Conservation (phyloP, 1,284 basidiomycete genomes). For the Pseudozyma sp. region DNA sequence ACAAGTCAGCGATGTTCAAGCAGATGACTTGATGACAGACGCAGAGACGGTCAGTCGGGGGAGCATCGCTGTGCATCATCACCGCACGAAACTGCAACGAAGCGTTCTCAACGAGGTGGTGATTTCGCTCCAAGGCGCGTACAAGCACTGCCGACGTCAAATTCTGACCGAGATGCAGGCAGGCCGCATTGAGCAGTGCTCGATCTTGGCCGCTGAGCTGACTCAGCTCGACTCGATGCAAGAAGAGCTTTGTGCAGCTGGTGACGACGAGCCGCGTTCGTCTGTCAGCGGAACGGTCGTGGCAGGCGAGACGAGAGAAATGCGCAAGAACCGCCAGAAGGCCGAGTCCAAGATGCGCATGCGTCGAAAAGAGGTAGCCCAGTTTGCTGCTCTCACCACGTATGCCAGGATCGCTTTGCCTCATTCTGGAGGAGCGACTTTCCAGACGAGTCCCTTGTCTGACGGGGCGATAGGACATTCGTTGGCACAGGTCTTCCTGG, state of each 20-base stretch:
- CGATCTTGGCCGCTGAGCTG: background rate
- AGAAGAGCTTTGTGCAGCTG: background rate
- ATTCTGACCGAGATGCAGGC: background rate
- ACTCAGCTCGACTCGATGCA: background rate
- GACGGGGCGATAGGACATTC: conserved; percentile 2
- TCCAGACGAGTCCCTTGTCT: background rate
- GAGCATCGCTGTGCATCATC: conserved; percentile 26
- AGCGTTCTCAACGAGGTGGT: conserved; percentile 25
- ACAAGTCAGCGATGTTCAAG: background rate
- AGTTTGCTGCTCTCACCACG: conserved; percentile 17
- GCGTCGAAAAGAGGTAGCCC: conserved; percentile 22
- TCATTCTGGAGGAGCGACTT: background rate
- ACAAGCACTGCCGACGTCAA: conserved; percentile 28
- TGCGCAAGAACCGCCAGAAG: conserved; percentile 34
- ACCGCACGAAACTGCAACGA: conserved; percentile 30
- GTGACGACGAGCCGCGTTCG: background rate
- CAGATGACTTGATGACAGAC: conserved; percentile 3
- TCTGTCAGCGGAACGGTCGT: background rate
- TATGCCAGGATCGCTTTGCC: conserved; percentile 9
- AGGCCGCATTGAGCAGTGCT: background rate
- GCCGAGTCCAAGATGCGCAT: conserved; percentile 36
- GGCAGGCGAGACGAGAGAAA: conserved; percentile 26
- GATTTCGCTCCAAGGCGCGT: conserved; percentile 16
- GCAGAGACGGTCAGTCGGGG: background rate
- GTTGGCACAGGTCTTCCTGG: conserved; percentile 14